phyloP scores from a whole-genome alignment of 1,139 yeast species.

The Chernovozyma aurita region DNA sequence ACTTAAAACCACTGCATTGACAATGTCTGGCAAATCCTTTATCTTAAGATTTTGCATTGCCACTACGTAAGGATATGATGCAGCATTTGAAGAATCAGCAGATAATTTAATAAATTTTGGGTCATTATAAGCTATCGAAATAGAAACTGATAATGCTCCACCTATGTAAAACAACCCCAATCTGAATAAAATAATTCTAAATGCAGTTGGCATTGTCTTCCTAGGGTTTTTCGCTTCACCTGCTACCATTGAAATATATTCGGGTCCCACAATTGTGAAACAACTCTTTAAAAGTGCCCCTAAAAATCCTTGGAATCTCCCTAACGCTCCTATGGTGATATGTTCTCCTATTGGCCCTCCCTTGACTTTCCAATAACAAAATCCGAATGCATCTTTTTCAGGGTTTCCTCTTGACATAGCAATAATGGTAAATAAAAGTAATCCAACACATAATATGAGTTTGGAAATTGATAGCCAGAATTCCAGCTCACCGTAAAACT shows the following conservation, averaged over 20 bases:
- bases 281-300: slow-evolving; percentile 57
- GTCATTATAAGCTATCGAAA: slow-evolving; percentile 39
- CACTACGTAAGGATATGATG: slow-evolving; percentile 42
- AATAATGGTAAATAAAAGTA: slow-evolving; percentile 66
- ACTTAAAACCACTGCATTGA: slow-evolving; percentile 31
- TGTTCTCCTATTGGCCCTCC: slow-evolving; percentile 53
- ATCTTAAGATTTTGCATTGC: slow-evolving; percentile 41
- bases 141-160: slow-evolving; percentile 38
- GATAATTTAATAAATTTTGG: slow-evolving; percentile 26
- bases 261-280: slow-evolving; percentile 81
- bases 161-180: slow-evolving; percentile 64
- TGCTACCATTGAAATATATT: slow-evolving; percentile 77
- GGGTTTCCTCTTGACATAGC: slow-evolving; percentile 89
- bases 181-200: slow-evolving; percentile 70
- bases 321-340: slow-evolving; percentile 51
- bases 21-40: slow-evolving; percentile 36
- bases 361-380: slow-evolving; percentile 53
- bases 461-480: slow-evolving; percentile 78
- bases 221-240: slow-evolving; percentile 81
- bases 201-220: slow-evolving; percentile 71
- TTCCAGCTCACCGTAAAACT: slow-evolving; percentile 72
- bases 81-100: slow-evolving; percentile 18
- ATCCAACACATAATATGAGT: slow-evolving; percentile 64
- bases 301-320: slow-evolving; percentile 69
- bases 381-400: slow-evolving; percentile 58